Percentiles rank a stretch among this genome's conserved stretches.
Evolutionary conservation across 2,329 filamentous ascomycete genomes (phyloP).

Genomic region (Meredithiella fracta): DNA sequence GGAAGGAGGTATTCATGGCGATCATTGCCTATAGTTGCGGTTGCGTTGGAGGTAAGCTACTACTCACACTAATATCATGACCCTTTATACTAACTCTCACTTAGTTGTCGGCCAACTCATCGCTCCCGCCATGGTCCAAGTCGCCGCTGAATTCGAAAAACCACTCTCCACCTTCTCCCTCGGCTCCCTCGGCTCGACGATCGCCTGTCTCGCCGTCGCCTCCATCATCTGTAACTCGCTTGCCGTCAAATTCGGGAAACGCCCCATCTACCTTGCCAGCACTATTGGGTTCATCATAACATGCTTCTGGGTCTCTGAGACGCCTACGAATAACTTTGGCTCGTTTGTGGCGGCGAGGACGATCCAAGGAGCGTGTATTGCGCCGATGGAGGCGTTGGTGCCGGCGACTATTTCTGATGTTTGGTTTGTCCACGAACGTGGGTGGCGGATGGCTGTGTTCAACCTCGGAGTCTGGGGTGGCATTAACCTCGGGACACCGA

Average conservation of each 20-base stretch:
- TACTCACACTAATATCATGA: no score
- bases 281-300: conserved; percentile 22
- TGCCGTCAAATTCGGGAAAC: conserved; percentile 24
- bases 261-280: conserved; percentile 22
- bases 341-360: conserved; percentile 22
- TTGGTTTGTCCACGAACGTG: conserved; percentile 28
- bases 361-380: conserved; percentile 23
- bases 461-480: conserved; percentile 27
- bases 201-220: conserved; percentile 22
- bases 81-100: conserved; percentile 5
- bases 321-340: conserved; percentile 17
- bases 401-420: conserved; percentile 26
- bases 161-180: conserved; percentile 21
- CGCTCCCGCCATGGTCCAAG: conserved; percentile 22
- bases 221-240: conserved; percentile 23
- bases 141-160: conserved; percentile 21
- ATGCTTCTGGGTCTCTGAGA: conserved; percentile 22
- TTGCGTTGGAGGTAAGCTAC: conserved; percentile 24
- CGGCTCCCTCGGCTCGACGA: conserved; percentile 22
- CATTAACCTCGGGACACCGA: conserved; percentile 25
- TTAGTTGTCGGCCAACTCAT: conserved; percentile 25
- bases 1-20: conserved; percentile 23
- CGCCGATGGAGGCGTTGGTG: conserved; percentile 24
- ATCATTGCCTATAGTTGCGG: conserved; percentile 25
- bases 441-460: conserved; percentile 25